Percentiles rank a stretch among this genome's conserved stretches.
These are phyloP conservation scores for Scedosporium boydii DNA, from an alignment of 2,329 filamentous ascomycete species.

Conservation along the genomic window DNA sequence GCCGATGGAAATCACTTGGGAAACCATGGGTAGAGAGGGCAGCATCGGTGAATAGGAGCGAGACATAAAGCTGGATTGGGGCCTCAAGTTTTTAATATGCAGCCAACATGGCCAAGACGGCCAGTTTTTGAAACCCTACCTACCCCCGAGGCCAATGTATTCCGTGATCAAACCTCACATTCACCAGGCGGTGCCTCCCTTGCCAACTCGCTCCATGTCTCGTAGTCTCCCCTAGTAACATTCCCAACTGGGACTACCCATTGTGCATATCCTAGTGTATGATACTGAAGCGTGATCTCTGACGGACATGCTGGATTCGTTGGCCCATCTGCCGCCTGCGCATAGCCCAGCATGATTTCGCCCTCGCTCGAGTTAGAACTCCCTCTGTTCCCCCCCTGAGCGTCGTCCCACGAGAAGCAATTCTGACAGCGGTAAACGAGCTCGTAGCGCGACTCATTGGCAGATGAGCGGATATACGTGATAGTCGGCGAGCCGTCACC, in stretches of 20 bases:
- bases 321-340: constrained; percentile 36
- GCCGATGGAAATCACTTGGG: background rate
- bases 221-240: background rate
- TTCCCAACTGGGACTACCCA: background rate
- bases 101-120: too few species aligned
- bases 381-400: constrained; percentile 25
- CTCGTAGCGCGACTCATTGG: constrained; percentile 50
- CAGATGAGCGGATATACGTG: constrained; percentile 47
- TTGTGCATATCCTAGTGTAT: constrained; percentile 1
- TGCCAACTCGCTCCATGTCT: background rate
- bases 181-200: background rate
- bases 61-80: too few species aligned
- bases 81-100: too few species aligned
- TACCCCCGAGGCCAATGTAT: too few species aligned
- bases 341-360: constrained; percentile 43
- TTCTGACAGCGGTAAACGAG: constrained; percentile 30
- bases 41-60: too few species aligned
- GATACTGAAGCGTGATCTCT: constrained; percentile 19
- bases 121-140: too few species aligned
- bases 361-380: constrained; percentile 34
- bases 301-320: constrained; percentile 31
- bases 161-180: background rate
- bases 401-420: constrained; percentile 38
- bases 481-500: constrained; percentile 36
- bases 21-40: background rate